A percentile compares a stretch with the other conserved stretches of the same genome.
phyloP scores from a whole-genome alignment of 129 eudicot species.

The Rutidosis leptorrhynchoides region DNA sequence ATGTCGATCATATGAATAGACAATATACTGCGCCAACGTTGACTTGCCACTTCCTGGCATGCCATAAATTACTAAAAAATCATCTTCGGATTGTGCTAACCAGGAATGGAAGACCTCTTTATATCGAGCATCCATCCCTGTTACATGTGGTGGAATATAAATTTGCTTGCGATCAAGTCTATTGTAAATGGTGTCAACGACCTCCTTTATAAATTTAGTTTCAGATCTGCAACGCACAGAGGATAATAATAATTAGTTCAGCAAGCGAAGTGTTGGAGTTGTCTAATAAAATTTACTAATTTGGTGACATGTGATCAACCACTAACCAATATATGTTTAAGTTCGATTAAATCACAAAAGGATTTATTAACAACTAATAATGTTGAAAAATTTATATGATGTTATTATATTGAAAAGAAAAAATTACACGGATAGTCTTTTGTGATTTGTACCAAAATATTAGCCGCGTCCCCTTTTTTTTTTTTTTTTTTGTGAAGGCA shows the following conservation, averaged over 20 bases:
- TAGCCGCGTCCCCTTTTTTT: no score
- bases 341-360: no score
- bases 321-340: no score
- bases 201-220: neutral
- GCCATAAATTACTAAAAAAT: conserved; percentile 10
- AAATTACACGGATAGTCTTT: no score
- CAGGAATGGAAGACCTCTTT: neutral
- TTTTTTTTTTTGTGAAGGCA: no score
- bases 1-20: neutral
- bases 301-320: no score
- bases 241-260: neutral
- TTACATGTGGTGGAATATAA: conserved; percentile 5
- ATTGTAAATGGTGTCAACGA: conserved; percentile 12
- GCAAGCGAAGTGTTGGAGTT: no score
- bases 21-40: conserved; percentile 25
- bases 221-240: conserved; percentile 1
- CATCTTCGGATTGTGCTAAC: conserved; percentile 5
- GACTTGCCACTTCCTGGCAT: conserved; percentile 40
- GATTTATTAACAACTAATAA: no score
- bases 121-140: conserved; percentile 12
- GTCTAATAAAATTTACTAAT: no score
- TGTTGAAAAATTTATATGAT: no score
- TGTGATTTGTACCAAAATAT: no score
- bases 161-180: conserved; percentile 8
- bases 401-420: no score